phyloP scores from a whole-genome alignment of 805 yeast genomes.

The Candida caryicola region DNA sequence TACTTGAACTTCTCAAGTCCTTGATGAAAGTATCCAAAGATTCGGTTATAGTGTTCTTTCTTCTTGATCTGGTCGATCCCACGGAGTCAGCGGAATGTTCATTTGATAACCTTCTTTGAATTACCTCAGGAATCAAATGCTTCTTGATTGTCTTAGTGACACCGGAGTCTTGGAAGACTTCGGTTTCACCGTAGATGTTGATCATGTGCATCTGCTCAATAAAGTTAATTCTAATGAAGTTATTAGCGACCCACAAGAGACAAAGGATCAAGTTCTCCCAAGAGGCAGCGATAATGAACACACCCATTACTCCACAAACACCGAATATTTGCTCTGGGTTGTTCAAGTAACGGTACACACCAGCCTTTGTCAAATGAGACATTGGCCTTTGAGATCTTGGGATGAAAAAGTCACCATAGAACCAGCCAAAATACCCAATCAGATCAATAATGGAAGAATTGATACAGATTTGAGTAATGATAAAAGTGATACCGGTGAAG shows the following conservation, averaged over 20 bases:
- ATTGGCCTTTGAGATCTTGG: conserved; percentile 44
- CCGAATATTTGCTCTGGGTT: conserved; percentile 82
- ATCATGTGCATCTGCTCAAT: conserved; percentile 79
- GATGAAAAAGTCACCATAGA: conserved; percentile 80
- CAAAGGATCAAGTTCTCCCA: conserved; percentile 52
- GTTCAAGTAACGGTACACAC: conserved; percentile 77
- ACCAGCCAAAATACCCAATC: conserved; percentile 86
- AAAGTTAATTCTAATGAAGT: conserved; percentile 64
- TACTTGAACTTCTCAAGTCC: conserved; percentile 36
- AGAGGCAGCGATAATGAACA: conserved; percentile 56
- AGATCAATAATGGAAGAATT: conserved; percentile 64
- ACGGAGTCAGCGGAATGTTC: conserved; percentile 13
- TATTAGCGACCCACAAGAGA: conserved; percentile 58
- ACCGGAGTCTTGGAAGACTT: conserved; percentile 52
- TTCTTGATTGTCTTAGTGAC: conserved; percentile 44
- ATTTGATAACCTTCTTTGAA: conserved; percentile 30
- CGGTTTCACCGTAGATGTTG: conserved; percentile 66
- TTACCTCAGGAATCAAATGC: conserved; percentile 40
- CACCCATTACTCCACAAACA: conserved; percentile 78
- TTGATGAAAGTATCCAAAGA: conserved; percentile 47
- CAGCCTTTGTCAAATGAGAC: conserved; percentile 64
- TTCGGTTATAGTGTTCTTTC: conserved; percentile 35
- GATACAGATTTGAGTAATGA: conserved; percentile 65
- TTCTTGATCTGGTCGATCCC: conserved; percentile 14
- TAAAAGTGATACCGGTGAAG: conserved; percentile 57